Conservation (phyloP, 2,329 filamentous ascomycete genomes). For the Sclerotinia subarctica region DNA sequence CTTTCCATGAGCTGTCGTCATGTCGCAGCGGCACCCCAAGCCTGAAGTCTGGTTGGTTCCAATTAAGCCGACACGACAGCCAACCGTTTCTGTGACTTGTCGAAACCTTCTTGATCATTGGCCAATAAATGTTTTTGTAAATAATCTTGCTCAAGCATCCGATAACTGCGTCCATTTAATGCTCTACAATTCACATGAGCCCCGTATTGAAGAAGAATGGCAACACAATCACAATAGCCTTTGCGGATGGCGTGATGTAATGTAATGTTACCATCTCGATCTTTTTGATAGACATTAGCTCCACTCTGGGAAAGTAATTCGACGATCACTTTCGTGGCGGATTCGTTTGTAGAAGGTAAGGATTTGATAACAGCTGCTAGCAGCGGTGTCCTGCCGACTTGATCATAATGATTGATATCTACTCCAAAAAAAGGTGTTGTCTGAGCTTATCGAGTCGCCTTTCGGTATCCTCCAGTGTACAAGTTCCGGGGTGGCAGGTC, state of each 20-base stretch:
- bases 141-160: constrained; percentile 5
- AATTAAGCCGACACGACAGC: constrained; percentile 6
- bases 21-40: constrained; percentile 3
- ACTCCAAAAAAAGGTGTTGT: constrained; percentile 8
- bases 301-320: background rate
- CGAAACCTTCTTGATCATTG: constrained; percentile 5
- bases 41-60: constrained; percentile 2
- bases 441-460: constrained; percentile 4
- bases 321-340: constrained; percentile 1
- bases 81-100: constrained; percentile 6
- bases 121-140: constrained; percentile 3
- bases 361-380: constrained; percentile 12
- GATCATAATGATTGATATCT: constrained; percentile 19
- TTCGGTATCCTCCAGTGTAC: constrained; percentile 8
- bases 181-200: constrained; percentile 11
- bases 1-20: background rate
- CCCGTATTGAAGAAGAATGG: constrained; percentile 12
- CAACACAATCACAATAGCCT: constrained; percentile 18
- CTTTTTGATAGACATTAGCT: constrained; percentile 11
- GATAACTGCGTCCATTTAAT: constrained; percentile 8
- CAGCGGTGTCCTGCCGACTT: constrained; percentile 14
- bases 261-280: constrained; percentile 14
- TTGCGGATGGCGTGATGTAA: constrained; percentile 15
- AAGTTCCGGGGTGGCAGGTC: background rate
- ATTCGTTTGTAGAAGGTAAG: background rate